Base-by-base conservation (phyloP, 306 rosid genomes). In the Datisca glomerata region DNA sequence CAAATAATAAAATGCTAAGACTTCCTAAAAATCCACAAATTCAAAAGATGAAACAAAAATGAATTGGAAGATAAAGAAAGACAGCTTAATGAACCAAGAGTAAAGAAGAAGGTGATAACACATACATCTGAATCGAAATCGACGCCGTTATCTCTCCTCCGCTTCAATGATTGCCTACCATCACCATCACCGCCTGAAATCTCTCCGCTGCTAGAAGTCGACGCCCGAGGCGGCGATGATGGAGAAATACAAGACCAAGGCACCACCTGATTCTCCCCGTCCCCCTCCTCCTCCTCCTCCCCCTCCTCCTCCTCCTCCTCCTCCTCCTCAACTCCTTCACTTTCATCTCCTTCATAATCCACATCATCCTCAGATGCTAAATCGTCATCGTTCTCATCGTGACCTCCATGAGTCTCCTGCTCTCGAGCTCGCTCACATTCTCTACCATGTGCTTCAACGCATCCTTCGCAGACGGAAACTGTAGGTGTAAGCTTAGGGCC, bases 261-360 rank as follows among this genome's bases (percentile, higher is more conserved):
- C 21, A 75, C 78, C 43, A 75, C 82, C 71, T 75, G 82, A 35
- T 75, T 70, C 28, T 70, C 74, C 8, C 68, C 75, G 14, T 69
- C 59, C 16, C 66, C 72, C 10, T 49, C 60, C 0, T 43, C 67
- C 6, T 16, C 56, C 0, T 41, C 72, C 1, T 34, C 57, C 1
- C 35, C 73, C 3, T 44, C 53, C 0, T 18, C 29, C 2, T 66
- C 78, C 1, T 40, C 62, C 2, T 47, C 68, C 7, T 61, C 59
- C 3, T 50, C 61, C 5, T 44, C 57, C 7, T 45, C 52, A 11
- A 11, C 33, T 2, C 34, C 56, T 32, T 44, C 56, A 3, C 8
- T 47, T 5, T 33, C 52, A 2, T 16, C 55, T 2, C 25, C 45
- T 16, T 46, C 44, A 4, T 45, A 63, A 1, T 40, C 47, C 1